These are phyloP conservation scores for Paragyromitra xinjiangensis DNA, from an alignment of 495 filamentous ascomycete genomes.

Conservation along the genomic window DNA sequence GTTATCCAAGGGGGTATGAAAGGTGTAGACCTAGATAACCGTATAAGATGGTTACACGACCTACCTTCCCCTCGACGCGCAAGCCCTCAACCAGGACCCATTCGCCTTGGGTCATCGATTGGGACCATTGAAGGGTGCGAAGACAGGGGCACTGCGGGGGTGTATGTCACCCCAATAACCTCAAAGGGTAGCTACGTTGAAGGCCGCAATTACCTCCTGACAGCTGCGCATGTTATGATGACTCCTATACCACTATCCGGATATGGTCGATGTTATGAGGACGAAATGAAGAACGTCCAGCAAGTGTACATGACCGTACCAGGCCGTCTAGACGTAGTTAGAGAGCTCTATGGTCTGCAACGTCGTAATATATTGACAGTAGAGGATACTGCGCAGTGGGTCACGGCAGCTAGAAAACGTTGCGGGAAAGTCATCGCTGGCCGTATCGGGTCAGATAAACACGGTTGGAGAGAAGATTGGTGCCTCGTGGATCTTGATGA, in stretches of 20 bases:
- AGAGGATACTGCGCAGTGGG: not conserved
- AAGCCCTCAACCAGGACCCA: not conserved
- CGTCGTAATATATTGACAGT: not conserved
- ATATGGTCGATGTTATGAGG: not conserved
- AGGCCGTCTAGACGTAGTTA: not conserved
- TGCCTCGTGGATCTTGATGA: not conserved
- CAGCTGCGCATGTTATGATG: not conserved
- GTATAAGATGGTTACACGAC: not conserved
- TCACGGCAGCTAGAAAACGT: not conserved
- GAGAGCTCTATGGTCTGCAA: not conserved
- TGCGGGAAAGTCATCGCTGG: not conserved
- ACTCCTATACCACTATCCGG: not conserved
- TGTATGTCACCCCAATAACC: not conserved
- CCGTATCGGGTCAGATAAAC: conserved; percentile 5
- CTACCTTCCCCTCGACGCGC: not conserved
- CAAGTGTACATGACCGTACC: not conserved
- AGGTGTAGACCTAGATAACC: not conserved
- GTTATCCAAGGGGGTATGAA: conserved; percentile 1
- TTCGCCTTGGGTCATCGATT: conserved; percentile 1
- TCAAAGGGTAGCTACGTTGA: not conserved
- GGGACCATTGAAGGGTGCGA: not conserved
- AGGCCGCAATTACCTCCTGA: not conserved
- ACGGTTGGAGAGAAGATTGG: not conserved
- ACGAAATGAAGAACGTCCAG: not conserved
- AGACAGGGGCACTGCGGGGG: not conserved